These are phyloP conservation scores for Neurospora discreta DNA, from an alignment of 495 filamentous ascomycete genomes.

Conservation along the genomic window DNA sequence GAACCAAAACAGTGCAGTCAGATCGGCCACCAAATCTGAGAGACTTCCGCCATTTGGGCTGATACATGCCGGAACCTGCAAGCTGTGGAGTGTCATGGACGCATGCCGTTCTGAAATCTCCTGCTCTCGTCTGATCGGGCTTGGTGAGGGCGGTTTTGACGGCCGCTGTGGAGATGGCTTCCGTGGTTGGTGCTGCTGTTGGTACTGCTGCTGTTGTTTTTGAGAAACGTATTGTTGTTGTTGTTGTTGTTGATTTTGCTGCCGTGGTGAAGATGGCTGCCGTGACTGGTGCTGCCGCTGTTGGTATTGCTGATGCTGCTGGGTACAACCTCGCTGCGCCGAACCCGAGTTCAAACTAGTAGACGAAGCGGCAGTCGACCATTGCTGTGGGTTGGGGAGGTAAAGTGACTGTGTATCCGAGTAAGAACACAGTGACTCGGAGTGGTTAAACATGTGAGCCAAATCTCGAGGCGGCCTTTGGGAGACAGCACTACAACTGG, in stretches of 20 bases:
- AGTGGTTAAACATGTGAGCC: slow-evolving; percentile 1
- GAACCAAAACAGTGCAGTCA: slow-evolving; percentile 98
- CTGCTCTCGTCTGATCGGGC: slow-evolving; percentile 15
- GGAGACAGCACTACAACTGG: not conserved
- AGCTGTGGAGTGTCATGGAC: slow-evolving; percentile 46
- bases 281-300: slow-evolving; percentile 16
- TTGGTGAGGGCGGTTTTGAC: slow-evolving; percentile 22
- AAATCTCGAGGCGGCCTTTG: not conserved
- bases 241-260: not conserved
- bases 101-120: slow-evolving; percentile 23
- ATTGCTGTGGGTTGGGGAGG: not conserved
- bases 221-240: not conserved
- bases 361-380: not conserved
- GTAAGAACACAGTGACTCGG: slow-evolving; percentile 1
- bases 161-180: slow-evolving; percentile 17
- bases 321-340: not conserved
- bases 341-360: not conserved
- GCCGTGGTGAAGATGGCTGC: slow-evolving; percentile 15
- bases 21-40: slow-evolving; percentile 78
- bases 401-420: slow-evolving; percentile 3
- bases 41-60: slow-evolving; percentile 61
- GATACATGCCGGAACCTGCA: slow-evolving; percentile 64
- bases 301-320: not conserved
- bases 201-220: slow-evolving; percentile 1
- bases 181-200: slow-evolving; percentile 12